phyloP scores from a whole-genome alignment of 140 eudicot genomes.

The Eryngium alpinum region DNA sequence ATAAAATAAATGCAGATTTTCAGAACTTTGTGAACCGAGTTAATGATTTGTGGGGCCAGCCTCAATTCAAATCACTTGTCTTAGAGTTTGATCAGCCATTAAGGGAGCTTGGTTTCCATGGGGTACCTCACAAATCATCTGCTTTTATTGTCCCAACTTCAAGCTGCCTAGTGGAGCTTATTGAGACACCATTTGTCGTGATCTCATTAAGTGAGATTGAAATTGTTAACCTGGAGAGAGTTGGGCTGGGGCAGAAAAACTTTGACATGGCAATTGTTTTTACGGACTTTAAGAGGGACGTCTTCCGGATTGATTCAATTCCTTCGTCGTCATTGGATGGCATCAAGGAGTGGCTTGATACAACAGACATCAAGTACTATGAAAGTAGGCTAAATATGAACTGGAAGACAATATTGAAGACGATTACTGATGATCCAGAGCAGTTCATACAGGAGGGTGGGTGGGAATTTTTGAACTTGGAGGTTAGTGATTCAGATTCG shows the following conservation, averaged over 20 bases:
- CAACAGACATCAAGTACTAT: constrained; percentile 17
- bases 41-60: constrained; percentile 19
- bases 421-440: constrained; percentile 17
- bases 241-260: constrained; percentile 19
- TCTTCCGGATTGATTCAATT: constrained; percentile 19
- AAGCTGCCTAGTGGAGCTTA: constrained; percentile 20
- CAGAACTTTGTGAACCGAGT: constrained; percentile 20
- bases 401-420: constrained; percentile 18
- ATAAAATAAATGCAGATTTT: constrained; percentile 13
- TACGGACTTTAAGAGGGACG: constrained; percentile 19
- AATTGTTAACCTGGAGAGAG: constrained; percentile 18
- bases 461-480: constrained; percentile 21
- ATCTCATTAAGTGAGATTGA: constrained; percentile 19
- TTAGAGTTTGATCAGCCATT: constrained; percentile 20
- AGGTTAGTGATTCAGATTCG: constrained; percentile 18
- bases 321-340: constrained; percentile 15
- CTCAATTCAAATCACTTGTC: constrained; percentile 12
- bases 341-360: constrained; percentile 23
- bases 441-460: constrained; percentile 14
- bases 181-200: constrained; percentile 13
- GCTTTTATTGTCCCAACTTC: constrained; percentile 19
- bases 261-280: constrained; percentile 21
- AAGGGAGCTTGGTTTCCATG: constrained; percentile 19
- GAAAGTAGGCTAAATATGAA: constrained; percentile 21
- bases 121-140: constrained; percentile 22